These are phyloP conservation scores for Pachyrhizus erosus DNA, from an alignment of 306 rosid species.

Conservation along the genomic window DNA sequence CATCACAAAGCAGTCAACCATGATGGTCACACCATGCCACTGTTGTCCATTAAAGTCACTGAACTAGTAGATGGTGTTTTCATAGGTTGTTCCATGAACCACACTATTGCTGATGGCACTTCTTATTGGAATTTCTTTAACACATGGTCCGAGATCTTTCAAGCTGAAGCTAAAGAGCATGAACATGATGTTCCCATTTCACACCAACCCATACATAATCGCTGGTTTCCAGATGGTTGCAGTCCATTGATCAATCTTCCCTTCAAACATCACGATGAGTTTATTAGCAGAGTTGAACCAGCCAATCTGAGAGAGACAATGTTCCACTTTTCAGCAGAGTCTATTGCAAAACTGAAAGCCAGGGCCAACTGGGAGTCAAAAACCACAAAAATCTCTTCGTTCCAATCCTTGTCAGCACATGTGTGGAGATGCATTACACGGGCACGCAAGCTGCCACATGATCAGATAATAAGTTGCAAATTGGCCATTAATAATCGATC, in stretches of 20 bases:
- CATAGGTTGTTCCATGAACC: conserved; percentile 74
- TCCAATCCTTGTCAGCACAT: conserved; percentile 63
- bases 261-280: conserved; percentile 52
- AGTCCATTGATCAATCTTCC: conserved; percentile 56
- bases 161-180: conserved; percentile 24
- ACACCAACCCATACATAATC: conserved; percentile 46
- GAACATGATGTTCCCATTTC: conserved; percentile 20
- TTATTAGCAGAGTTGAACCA: conserved; percentile 49
- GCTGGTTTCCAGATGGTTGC: conserved; percentile 62
- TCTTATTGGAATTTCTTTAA: conserved; percentile 71
- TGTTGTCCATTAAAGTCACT: conserved; percentile 63
- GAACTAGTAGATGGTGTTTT: conserved; percentile 67
- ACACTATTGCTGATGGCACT: conserved; percentile 60
- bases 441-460: conserved; percentile 17
- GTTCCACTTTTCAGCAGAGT: conserved; percentile 63
- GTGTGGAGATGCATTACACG: conserved; percentile 69
- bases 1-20: conserved; percentile 63
- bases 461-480: conserved; percentile 47
- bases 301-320: conserved; percentile 59
- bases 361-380: conserved; percentile 56
- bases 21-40: conserved; percentile 65
- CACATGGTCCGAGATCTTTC: conserved; percentile 65
- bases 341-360: conserved; percentile 62
- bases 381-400: conserved; percentile 56
- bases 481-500: conserved; percentile 50